Evolutionary conservation across 2,329 filamentous ascomycete species (phyloP).

Genomic region (Trichothecium sympodiale): DNA sequence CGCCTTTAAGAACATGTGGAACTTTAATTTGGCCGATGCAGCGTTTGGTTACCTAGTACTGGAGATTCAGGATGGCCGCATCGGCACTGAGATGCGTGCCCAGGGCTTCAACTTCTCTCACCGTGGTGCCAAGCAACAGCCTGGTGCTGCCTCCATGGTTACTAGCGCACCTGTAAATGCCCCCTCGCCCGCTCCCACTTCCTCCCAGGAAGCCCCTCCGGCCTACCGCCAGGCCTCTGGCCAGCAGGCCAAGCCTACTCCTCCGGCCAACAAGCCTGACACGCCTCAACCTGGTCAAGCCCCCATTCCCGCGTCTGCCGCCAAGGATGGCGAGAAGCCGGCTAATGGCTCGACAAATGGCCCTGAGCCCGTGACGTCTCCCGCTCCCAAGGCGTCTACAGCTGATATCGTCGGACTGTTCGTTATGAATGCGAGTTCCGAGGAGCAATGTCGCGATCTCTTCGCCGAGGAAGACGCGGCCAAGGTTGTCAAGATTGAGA

Average conservation of each 20-base stretch:
- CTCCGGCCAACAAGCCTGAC: conserved; percentile 25
- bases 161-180: conserved; percentile 18
- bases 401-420: conserved; percentile 77
- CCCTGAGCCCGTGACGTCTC: conserved; percentile 42
- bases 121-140: conserved; percentile 69
- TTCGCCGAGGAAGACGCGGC: conserved; percentile 73
- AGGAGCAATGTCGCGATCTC: conserved; percentile 71
- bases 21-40: conserved; percentile 95
- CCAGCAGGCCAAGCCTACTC: conserved; percentile 31
- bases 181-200: conserved; percentile 19
- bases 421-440: conserved; percentile 73
- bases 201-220: conserved; percentile 22
- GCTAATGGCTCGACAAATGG: conserved; percentile 44
- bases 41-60: conserved; percentile 93
- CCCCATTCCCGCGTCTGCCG: conserved; percentile 23
- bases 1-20: conserved; percentile 99
- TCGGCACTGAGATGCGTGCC: conserved; percentile 96
- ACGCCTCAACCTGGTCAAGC: conserved; percentile 39
- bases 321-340: conserved; percentile 49
- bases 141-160: conserved; percentile 24
- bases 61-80: conserved; percentile 89
- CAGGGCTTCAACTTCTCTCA: conserved; percentile 99
- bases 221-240: conserved; percentile 24
- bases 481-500: conserved; percentile 72
- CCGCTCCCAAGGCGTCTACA: conserved; percentile 45